These are phyloP conservation scores for Amaranthus cruentus DNA, from an alignment of 148 eudicot species.

Conservation along the genomic window DNA sequence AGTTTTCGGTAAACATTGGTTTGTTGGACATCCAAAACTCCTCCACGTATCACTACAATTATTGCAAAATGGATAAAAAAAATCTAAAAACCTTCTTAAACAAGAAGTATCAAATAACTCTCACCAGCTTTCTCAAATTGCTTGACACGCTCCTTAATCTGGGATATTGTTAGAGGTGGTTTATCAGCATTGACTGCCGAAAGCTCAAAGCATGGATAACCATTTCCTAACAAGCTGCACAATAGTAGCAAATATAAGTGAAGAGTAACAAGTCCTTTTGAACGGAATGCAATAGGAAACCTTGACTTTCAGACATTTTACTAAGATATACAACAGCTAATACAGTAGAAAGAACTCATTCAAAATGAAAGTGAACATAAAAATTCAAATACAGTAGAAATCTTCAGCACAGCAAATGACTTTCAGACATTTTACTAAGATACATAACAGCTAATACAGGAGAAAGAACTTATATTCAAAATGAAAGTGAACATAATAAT, in stretches of 20 bases:
- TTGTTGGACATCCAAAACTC: slow-evolving; percentile 7
- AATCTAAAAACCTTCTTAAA: background rate
- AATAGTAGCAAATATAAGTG: background rate
- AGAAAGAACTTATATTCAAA: background rate
- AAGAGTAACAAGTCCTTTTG: background rate
- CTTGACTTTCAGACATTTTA: background rate
- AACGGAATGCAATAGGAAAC: background rate
- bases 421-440: background rate
- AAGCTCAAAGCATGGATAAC: slow-evolving; percentile 89
- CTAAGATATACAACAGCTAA: background rate
- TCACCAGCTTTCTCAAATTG: slow-evolving; percentile 89
- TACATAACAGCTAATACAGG: background rate
- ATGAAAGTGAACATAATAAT: background rate
- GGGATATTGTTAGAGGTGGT: slow-evolving; percentile 71
- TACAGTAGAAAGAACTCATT: background rate
- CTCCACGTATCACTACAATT: background rate
- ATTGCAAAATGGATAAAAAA: background rate
- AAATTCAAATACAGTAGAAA: too few relatives aligned
- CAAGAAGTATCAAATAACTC: slow-evolving; percentile 13
- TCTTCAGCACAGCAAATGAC: background rate
- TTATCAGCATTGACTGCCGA: slow-evolving; percentile 96
- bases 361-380: background rate
- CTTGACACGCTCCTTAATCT: slow-evolving; percentile 84
- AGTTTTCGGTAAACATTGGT: background rate
- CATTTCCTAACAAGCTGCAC: slow-evolving; percentile 75